Base-by-base conservation (phyloP, 495 filamentous ascomycete species). In the Beverwykella pulmonaria region DNA sequence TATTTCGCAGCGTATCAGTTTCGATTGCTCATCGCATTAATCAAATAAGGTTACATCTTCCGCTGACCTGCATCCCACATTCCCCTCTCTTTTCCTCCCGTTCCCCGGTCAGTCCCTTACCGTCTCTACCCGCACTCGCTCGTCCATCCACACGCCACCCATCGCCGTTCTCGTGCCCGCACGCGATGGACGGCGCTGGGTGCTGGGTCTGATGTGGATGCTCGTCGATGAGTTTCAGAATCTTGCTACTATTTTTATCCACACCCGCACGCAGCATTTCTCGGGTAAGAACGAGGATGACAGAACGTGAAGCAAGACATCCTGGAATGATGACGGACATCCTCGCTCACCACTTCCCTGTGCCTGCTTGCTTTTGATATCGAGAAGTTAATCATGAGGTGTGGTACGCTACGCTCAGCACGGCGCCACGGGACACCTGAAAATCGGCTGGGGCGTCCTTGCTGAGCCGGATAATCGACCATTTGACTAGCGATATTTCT, bases 41-140 rank as follows among this genome's bases (percentile, higher is more conserved):
- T 67, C 68, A 71, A 64, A 67, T 63, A 63, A 52, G 68, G 68
- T 71, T 71, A 71, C 68, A 63, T 67, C 59, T 71, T 63, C 68
- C 68, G 68, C 67, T 62, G 23, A 53, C 56, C 52, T 70, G 68
- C 68, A 70, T 63, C 56, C 52, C 66, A 63, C 68, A 70, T 63
- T 23, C 48, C 53, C 65, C 65, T 50, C 36, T 46, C 53, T 41
- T 34, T 26, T 54, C 53, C 60, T 44, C 48, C 65, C 53, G 53
- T 63, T 61, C 52, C 65, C 53, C 59, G 59, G 59, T 53, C 65
- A 39, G 19, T 57, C 61, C 7, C 39, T 19, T 1, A 47, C 27
- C 52, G 39, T 44, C 39, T 44, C 39, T 39, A 20, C 46, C 46
- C 47, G 26, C 48, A 39, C 59, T 44, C 25, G 46, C 59, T 34